Base-by-base conservation (phyloP, 2,329 filamentous ascomycete species). In the Trichoderma sp. region DNA sequence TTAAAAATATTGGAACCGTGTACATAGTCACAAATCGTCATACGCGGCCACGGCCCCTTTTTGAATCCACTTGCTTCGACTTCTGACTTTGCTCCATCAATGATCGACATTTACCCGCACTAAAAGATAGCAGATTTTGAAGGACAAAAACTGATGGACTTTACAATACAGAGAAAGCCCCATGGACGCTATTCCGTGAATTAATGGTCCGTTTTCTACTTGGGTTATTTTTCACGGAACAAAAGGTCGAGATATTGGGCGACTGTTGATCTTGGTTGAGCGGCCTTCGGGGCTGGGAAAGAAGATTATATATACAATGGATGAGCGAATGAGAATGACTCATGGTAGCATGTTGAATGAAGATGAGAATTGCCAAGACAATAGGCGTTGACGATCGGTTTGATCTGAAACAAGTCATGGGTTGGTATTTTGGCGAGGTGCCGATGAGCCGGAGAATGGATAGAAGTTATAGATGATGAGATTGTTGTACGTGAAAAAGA, bases 21-120 rank as follows among this genome's bases (percentile, higher is more conserved):
- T 36, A 26, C 26, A 3, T 26, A 2, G 21, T 66, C 47, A 21
- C 43, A 26, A 15, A 36, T 56, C 63, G 30, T 66, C 63, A 36
- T 66, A 56, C 43, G 63, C 47, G 43, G 63, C 63, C 63, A 5
- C 15, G n/a, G 34, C 63, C 63, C 63, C 63, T 66, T 66, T 66
- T 53, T 18, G 47, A 36, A 56, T 24, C 63, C 63, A 66, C 63
- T 36, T 56, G 21, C 47, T n/a, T 36, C 8, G 11, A 56, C 43
- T 51, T 53, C 47, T 53, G 63, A 24, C 63, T 66, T 1, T 43
- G 14, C 58, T 62, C 60, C 60, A 62, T 62, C 34, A 24, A 66
- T 36, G 63, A 66, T 66, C 63, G 63, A n/a, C 63, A 66, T 51
- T 56, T 51, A 34, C 15, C 47, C 28, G 47, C 30, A 51, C 63